Conservation (phyloP, 73 alveolate genomes). For the Paramecium biaurelia region DNA sequence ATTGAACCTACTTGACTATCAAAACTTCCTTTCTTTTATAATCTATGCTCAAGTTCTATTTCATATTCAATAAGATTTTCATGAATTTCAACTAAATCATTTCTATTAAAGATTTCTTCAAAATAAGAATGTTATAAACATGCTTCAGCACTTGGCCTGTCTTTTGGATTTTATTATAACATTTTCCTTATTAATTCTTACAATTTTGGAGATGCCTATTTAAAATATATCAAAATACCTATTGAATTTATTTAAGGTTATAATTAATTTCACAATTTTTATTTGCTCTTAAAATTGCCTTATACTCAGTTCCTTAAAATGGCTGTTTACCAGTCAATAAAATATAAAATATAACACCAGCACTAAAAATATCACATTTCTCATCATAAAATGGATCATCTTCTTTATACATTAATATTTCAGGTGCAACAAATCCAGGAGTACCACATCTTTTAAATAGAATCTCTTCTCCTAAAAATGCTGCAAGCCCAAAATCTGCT, state of each 20-base stretch:
- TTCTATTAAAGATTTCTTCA: slow-evolving; percentile 7
- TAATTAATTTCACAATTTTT: slow-evolving; percentile 55
- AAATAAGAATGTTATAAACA: slow-evolving; percentile 55
- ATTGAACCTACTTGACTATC: slow-evolving; percentile 50
- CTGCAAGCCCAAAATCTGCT: slow-evolving; percentile 64
- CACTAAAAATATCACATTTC: slow-evolving; percentile 61
- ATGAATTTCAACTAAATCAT: slow-evolving; percentile 24
- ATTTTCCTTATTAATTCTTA: slow-evolving; percentile 46
- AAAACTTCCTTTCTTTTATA: slow-evolving; percentile 32
- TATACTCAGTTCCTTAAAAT: slow-evolving; percentile 56
- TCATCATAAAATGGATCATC: slow-evolving; percentile 66
- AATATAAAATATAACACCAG: slow-evolving; percentile 56
- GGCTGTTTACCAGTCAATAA: slow-evolving; percentile 54
- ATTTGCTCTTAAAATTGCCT: slow-evolving; percentile 57
- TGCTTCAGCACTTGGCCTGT: slow-evolving; percentile 32
- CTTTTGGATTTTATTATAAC: slow-evolving; percentile 49
- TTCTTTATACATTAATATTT: slow-evolving; percentile 60
- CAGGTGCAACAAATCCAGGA: slow-evolving; percentile 70
- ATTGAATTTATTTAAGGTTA: not conserved
- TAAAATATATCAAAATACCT: not conserved
- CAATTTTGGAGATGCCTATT: not conserved
- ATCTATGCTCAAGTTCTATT: not conserved
- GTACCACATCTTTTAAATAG: slow-evolving; percentile 64
- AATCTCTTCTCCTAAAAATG: slow-evolving; percentile 58
- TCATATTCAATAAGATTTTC: slow-evolving; percentile 45